A percentile compares a stretch with the other conserved stretches of the same genome.
Evolutionary conservation across 2,329 filamentous ascomycete species (phyloP).

Genomic region (Botryosphaeria dothidea): DNA sequence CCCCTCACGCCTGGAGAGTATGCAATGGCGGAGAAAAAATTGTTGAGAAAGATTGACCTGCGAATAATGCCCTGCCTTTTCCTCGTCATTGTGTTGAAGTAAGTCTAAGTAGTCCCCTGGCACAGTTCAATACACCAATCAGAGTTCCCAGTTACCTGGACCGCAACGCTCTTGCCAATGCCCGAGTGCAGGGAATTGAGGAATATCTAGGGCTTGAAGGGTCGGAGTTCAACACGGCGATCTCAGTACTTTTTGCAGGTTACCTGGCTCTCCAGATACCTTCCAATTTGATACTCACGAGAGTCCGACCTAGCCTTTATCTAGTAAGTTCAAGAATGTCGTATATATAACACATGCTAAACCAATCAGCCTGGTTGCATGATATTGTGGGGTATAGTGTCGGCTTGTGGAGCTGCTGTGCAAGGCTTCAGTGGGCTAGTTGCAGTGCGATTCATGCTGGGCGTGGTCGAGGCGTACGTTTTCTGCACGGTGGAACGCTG

Average conservation of each 20-base stretch:
- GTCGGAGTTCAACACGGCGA: constrained; percentile 42
- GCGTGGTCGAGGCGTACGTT: constrained; percentile 2
- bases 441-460: constrained; percentile 10
- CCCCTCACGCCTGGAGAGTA: constrained; percentile 33
- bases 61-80: constrained; percentile 42
- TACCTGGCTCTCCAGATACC: constrained; percentile 37
- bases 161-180: constrained; percentile 65
- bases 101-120: constrained; percentile 20
- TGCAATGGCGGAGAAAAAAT: constrained; percentile 31
- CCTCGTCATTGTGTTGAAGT: constrained; percentile 39
- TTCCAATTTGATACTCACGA: constrained; percentile 43
- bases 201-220: constrained; percentile 33
- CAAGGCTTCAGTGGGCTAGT: constrained; percentile 2
- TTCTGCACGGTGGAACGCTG: neutral
- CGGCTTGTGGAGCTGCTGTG: neutral
- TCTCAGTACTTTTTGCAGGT: constrained; percentile 60
- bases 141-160: constrained; percentile 35
- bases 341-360: neutral
- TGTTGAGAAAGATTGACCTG: constrained; percentile 33
- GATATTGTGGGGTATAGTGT: constrained; percentile 6
- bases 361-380: neutral
- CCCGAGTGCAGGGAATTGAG: constrained; percentile 63
- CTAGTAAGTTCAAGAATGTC: neutral
- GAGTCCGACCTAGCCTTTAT: constrained; percentile 24
- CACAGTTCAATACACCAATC: neutral